These are phyloP conservation scores for Paecilomyces niveus DNA, from an alignment of 2,329 filamentous ascomycete genomes.

Conservation along the genomic window DNA sequence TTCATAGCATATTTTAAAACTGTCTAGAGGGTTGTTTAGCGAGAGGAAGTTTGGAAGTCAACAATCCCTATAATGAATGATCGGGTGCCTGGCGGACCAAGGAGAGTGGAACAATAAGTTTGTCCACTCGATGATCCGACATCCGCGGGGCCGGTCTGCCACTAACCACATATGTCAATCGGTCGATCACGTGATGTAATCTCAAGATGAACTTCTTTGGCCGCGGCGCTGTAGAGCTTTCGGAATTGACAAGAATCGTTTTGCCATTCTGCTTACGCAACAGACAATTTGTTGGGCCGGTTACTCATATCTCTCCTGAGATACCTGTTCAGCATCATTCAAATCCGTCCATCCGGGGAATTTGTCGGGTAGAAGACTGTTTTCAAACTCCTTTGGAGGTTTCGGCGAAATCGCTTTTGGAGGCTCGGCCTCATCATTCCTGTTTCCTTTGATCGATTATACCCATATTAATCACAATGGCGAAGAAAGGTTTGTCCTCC, in stretches of 20 bases:
- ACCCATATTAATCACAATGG: slow-evolving; percentile 24
- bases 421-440: neutral
- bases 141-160: neutral
- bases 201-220: neutral
- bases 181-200: neutral
- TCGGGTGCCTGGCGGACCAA: neutral
- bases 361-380: neutral
- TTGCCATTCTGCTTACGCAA: neutral
- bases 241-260: neutral
- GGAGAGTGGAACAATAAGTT: neutral
- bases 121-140: neutral
- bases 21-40: no score
- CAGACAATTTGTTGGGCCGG: neutral
- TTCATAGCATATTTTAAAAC: no score
- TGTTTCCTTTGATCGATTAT: slow-evolving; percentile 4
- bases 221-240: neutral
- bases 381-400: neutral
- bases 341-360: neutral
- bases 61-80: neutral
- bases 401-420: neutral
- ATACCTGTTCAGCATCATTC: neutral
- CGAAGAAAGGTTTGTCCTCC: slow-evolving; percentile 36
- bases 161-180: neutral
- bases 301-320: neutral
- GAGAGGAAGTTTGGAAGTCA: no score